Evolutionary conservation across 2,329 filamentous ascomycete genomes (phyloP), one percentile per base, ranked within the genome.

Genomic region (Aspergillus pseudotamarii): DNA sequence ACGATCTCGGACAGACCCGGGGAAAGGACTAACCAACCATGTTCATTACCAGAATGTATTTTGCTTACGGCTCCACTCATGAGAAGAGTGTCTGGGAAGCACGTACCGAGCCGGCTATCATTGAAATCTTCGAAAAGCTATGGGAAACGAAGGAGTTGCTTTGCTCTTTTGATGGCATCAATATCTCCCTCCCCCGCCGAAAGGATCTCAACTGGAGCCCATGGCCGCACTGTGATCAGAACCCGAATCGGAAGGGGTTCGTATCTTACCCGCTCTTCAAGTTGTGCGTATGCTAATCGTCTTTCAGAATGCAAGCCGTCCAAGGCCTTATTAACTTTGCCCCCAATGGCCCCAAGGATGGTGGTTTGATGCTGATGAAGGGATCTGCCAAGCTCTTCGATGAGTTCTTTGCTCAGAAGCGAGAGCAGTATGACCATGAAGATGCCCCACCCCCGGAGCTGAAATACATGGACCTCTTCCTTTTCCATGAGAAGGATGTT

Each of bases 191-290:
- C n/a, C 80, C 81, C 0, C 72, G 74, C n/a, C 72, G 76, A 1
- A 80, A 75, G 43, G 76, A 80, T 57, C 63, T 80, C 8, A 71
- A 62, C 3, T 80, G 73, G 74, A 73, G 66, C 26, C 79, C 80
- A 2, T 83, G 81, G 81, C 81, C 80, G 6, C 81, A 83, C 61
- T 75, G 76, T 50, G 81, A 83, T 67, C 79, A 83, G 65, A 77
- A 74, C 34, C 80, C 76, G 0, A 64, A 76, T 6, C 72, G 77
- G 3, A 80, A 80, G 63, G 81, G 79, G 60, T 77, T 74, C 11
- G 59, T 54, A 38, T 9, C 43, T 38, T 41, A 14, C 16, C 32
- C 11, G 1, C 3, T 10, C 14, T 16, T 6, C 4, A 2, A 10
- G 16, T 9, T 10, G 16, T 19, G n/a, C 5, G 11, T 28, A 6